Evolutionary conservation across 306 rosid species (phyloP), one percentile per base, ranked within the genome.

Genomic region (Crataegus laevigata): DNA sequence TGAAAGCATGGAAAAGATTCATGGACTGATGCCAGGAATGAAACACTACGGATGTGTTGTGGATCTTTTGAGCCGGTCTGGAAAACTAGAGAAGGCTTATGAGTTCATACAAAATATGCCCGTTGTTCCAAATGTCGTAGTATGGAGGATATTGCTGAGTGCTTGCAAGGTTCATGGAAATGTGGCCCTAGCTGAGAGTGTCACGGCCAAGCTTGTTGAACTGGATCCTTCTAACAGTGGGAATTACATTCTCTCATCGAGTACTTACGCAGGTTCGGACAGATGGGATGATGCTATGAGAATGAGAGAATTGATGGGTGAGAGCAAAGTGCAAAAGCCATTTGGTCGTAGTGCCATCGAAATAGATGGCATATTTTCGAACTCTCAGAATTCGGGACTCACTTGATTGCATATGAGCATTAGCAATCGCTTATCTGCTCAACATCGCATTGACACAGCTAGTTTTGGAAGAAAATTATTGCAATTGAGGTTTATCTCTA

Each of bases 231-330:
- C 82, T 51, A 86, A 91, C 29, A 90, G 91, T 57, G 90, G 94
- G 72, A 88, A 88, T 75, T 94, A 87, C 67, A 80, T 91, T 74
- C 96, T 94, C 34, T 90, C 90, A 11, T 85, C 97, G 65, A 85
- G 85, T 74, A 81, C 87, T 69, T 94, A 91, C 40, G 94, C 94
- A 1, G 85, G 87, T 29, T 83, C 85, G 25, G 79, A 88, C 34
- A 94, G 97, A 87, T 94, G 97, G 98, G 94, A 91, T 65, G 97
- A 89, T 83, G 94, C 72, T 79, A 2, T 83, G 61, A 90, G 83
- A 84, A 91, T 88, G 75, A 94, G 96, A 84, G 83, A 84, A 83
- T 54, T 84, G 77, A 91, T 94, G 96, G 88, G 81, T 58, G 75
- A 68, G 43, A 85, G 79, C 69, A 86, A 89, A 51, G 87, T 90